phyloP scores from a whole-genome alignment of 768 basidiomycete genomes.

The Boletus vinaceobasis region DNA sequence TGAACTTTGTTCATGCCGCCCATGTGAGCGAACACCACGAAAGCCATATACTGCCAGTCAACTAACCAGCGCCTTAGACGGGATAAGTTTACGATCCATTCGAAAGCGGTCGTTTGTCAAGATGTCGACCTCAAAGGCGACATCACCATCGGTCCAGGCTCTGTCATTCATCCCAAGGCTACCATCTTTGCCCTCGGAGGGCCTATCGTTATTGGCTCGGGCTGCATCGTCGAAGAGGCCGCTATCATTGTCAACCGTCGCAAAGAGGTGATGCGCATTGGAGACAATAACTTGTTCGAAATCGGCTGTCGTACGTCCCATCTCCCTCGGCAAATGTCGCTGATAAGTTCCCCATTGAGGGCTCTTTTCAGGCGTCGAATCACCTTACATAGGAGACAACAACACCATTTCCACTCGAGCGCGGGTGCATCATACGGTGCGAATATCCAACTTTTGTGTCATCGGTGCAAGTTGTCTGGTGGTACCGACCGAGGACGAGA shows the following conservation, averaged over 20 bases:
- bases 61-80: conserved; percentile 46
- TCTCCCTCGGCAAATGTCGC: background rate
- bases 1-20: conserved; percentile 24
- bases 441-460: conserved; percentile 75
- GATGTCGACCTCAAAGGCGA: conserved; percentile 94
- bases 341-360: background rate
- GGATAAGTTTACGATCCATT: conserved; percentile 87
- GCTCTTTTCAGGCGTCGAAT: conserved; percentile 71
- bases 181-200: conserved; percentile 90
- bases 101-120: conserved; percentile 86
- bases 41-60: background rate
- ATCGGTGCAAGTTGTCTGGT: conserved; percentile 80
- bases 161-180: conserved; percentile 90
- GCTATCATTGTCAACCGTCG: conserved; percentile 88
- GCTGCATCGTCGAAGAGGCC: conserved; percentile 90
- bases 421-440: conserved; percentile 79
- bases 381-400: conserved; percentile 74
- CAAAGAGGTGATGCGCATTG: conserved; percentile 89
- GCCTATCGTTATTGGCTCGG: conserved; percentile 83
- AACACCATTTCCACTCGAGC: conserved; percentile 87
- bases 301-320: conserved; percentile 79
- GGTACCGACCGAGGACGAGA: conserved; percentile 74
- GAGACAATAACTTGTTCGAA: conserved; percentile 91
- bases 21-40: conserved; percentile 20
- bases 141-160: conserved; percentile 89